Conservation (phyloP, 495 filamentous ascomycete species). For the Penicillium ochrochloron region DNA sequence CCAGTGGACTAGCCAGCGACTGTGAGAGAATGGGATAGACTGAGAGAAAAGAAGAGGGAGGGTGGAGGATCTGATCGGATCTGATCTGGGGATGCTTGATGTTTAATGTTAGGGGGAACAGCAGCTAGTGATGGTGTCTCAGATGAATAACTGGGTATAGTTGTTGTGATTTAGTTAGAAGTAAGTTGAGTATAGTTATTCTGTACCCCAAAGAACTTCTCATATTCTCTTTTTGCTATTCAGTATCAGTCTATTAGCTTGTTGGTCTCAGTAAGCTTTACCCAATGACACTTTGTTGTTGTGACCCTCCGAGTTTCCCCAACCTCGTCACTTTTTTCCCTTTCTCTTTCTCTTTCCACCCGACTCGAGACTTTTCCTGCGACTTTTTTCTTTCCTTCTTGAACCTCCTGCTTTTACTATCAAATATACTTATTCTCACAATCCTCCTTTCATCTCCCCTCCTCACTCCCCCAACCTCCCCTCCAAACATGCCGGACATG, state of each 20-base stretch:
- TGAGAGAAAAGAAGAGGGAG: background rate
- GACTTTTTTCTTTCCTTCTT: background rate
- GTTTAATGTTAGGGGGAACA: background rate
- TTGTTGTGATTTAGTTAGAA: background rate
- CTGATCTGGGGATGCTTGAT: background rate
- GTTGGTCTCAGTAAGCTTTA: background rate
- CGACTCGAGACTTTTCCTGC: background rate
- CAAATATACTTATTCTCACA: background rate
- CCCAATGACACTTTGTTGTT: conserved; percentile 2
- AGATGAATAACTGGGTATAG: background rate
- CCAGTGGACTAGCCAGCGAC: conserved; percentile 48
- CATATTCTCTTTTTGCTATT: background rate
- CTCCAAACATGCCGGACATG: conserved; percentile 43
- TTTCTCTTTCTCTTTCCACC: background rate
- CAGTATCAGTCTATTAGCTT: too few species aligned
- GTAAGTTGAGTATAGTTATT: background rate
- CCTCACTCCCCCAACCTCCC: conserved; percentile 8
- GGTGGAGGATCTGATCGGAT: conserved; percentile 2
- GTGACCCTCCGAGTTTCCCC: background rate
- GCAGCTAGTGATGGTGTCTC: background rate
- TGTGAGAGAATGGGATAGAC: conserved; percentile 28
- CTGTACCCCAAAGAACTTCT: background rate
- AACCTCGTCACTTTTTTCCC: conserved; percentile 13
- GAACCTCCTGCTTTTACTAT: background rate
- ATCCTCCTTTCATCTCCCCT: background rate